Percentiles rank a stretch among this genome's conserved stretches.
Evolutionary conservation across 495 filamentous ascomycete species (phyloP).

Genomic region (Hyaloscypha finlandica): DNA sequence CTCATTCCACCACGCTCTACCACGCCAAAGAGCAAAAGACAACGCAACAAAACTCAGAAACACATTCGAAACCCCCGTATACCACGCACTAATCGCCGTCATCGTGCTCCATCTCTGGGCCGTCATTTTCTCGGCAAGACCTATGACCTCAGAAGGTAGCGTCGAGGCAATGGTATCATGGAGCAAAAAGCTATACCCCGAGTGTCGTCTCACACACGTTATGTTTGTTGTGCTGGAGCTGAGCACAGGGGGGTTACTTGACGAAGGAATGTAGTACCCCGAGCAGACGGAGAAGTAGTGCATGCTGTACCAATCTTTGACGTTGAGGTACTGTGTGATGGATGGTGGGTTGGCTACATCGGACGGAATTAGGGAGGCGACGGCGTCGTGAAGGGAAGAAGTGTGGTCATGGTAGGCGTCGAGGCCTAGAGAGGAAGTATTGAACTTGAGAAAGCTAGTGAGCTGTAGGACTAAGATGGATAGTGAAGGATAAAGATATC

Average conservation of each 20-base stretch:
- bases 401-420: background rate
- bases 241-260: background rate
- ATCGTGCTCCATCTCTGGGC: no score
- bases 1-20: no score
- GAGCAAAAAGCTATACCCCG: background rate
- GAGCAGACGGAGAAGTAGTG: conserved; percentile 11
- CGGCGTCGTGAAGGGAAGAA: background rate
- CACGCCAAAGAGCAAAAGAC: no score
- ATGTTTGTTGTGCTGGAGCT: background rate
- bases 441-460: background rate
- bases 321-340: conserved; percentile 7
- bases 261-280: background rate
- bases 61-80: no score
- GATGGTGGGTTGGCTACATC: conserved; percentile 3
- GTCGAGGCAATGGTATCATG: no score
- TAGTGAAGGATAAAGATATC: no score
- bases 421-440: conserved; percentile 13
- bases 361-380: background rate
- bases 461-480: background rate
- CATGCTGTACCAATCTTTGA: conserved; percentile 7
- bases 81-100: no score
- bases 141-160: no score
- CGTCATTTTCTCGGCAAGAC: no score
- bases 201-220: background rate
- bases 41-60: no score